Evolutionary conservation across 441 rosid species (phyloP), one percentile per base, ranked within the genome.

Genomic region (Mallotus repandus): DNA sequence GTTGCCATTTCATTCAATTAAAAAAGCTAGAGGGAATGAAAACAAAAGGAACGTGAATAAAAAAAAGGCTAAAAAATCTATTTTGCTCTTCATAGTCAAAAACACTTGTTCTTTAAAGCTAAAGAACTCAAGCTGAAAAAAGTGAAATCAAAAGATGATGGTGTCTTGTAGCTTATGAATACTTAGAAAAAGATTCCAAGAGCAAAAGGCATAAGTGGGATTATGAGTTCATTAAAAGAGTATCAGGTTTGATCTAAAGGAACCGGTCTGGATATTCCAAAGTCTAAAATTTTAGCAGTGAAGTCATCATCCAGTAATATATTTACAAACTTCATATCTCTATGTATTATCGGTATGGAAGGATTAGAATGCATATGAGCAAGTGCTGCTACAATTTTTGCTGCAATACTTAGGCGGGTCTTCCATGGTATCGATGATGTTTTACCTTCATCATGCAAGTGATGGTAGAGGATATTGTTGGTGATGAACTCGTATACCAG

Each of bases 301-400:
- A 77, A 73, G 19, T 45, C 43, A n/a, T 78, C 68, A 5, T 81
- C 87, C 18, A 79, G 25, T 0, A 84, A 76, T 68, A 84, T 80
- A 64, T 84, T 84, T 9, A 78, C 63, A 3, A 78, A 63, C 79
- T 81, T 84, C 43, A 84, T 45, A 62, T 84, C 84, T 63, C 81
- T 59, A 22, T 84, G 85, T 63, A 74, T 77, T n/a, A 84, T 81
- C 18, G 82, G 87, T 32, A 32, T 55, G 2, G 81, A 75, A 56
- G 83, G 76, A 18, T 78, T 73, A 7, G 84, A 82, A 69, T 84
- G 87, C 78, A 84, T 60, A 58, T 84, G 78, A 13, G 87, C 60
- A 13, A 84, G 72, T 21, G 81, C 87, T 68, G 71, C 78, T 0
- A 79, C 78, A 16, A 72, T 80, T 69, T 84, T 82, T 32, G 73